Evolutionary conservation across 2,329 filamentous ascomycete species (phyloP).

Genomic region (Endocalyx cinctus): DNA sequence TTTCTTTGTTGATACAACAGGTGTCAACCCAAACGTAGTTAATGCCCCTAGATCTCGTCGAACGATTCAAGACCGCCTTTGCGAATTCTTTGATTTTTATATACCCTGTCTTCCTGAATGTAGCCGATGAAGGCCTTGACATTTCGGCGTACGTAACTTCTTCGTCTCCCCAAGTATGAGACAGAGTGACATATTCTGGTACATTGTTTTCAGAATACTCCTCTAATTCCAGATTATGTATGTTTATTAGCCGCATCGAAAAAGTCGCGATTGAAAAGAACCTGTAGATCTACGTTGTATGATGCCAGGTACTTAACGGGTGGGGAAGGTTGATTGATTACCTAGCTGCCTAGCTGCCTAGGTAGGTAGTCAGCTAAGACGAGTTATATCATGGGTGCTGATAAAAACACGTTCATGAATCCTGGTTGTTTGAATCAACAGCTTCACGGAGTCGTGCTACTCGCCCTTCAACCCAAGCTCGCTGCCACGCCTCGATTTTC

Average conservation of each 20-base stretch:
- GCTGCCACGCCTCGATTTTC: conserved; percentile 77
- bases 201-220: conserved; percentile 1
- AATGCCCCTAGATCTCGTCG: background rate
- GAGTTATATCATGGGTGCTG: too few relatives aligned
- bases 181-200: conserved; percentile 1
- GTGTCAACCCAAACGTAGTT: conserved; percentile 1
- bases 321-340: too few relatives aligned
- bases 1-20: conserved; percentile 1
- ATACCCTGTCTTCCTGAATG: background rate
- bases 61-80: background rate
- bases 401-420: too few relatives aligned
- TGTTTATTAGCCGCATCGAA: conserved; percentile 2
- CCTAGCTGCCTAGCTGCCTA: too few relatives aligned
- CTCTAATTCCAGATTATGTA: background rate
- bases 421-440: too few relatives aligned
- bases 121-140: too few relatives aligned
- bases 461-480: conserved; percentile 67
- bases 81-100: background rate
- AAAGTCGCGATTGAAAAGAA: background rate
- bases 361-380: too few relatives aligned
- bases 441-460: conserved; percentile 64
- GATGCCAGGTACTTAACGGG: background rate
- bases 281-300: background rate
- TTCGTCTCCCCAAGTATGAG: conserved; percentile 2
- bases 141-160: conserved; percentile 3